Base-by-base conservation (phyloP, 768 basidiomycete genomes). In the Boletus insuetus region DNA sequence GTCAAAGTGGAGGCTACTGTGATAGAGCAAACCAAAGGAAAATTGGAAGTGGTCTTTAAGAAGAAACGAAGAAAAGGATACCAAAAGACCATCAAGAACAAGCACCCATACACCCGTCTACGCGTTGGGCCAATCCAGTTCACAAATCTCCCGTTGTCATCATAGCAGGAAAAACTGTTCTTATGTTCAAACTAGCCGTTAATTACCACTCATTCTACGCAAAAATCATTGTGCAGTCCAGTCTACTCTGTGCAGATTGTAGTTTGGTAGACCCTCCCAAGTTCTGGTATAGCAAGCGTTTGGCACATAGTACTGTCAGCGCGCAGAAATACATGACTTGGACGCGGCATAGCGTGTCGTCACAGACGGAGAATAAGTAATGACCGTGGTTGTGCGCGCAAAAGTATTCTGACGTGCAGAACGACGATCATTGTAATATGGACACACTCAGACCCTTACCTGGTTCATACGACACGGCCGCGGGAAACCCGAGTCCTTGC, bases 31-130 rank as follows among this genome's bases (percentile, higher is more conserved):
- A 98, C 97, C 41, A 98, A 95, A 72, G 91, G 93, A 9, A 81
- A 82, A 50, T 89, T 98, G 90, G 90, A 96, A 74, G 81, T 78
- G 64, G 89, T 91, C 51, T 84, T 95, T 75, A 97, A 98, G 80
- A 96, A 95, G 79, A 99, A 98, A 79, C 78, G 94, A 74, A 86
- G 97, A 85, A 98, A 98, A 79, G 94, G 96, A 11, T 98, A 98
- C 75, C 84, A 90, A 74, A 91, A 92, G 75, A 94, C 91, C 9
- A 91, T 98, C 60, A 82, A 84, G 69, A 88, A 93, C 72, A 98
- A 98, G 73, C 93, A 94, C 69, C 89, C 88, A 3, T 98, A 91
- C 76, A 98, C 96, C n/a, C 83, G 94, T 68, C 80, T 99, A 55
- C 82, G 95, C 49, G 89, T 99, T 60, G 94, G 94, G 19, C 80